Conservation (phyloP, 257 asterid species). For the Galeopsis tetrahit region DNA sequence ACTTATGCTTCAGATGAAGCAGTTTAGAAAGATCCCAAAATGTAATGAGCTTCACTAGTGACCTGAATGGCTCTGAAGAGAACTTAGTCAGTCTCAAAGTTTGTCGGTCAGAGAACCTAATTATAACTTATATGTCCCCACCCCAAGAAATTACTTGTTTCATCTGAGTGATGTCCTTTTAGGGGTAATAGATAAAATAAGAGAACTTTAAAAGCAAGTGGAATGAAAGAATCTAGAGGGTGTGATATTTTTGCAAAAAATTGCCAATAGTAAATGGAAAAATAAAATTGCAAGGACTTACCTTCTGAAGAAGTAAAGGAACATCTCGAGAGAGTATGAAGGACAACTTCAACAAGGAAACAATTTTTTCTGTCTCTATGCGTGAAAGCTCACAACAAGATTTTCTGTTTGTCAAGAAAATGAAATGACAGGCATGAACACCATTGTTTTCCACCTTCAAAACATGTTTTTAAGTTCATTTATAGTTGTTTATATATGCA, state of each 20-base stretch:
- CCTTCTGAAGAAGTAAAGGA: conserved; percentile 87
- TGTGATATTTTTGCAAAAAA: not conserved
- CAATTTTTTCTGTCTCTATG: conserved; percentile 54
- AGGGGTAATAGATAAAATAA: conserved; percentile 8
- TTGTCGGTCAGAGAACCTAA: too few relatives aligned
- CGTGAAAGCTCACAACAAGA: conserved; percentile 57
- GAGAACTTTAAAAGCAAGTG: not conserved
- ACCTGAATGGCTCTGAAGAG: too few relatives aligned
- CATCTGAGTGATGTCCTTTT: not conserved
- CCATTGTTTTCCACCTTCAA: not conserved
- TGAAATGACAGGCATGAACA: conserved; percentile 28
- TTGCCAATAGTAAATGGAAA: conserved; percentile 26
- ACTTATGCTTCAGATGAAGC: too few relatives aligned
- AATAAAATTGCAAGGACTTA: conserved; percentile 38
- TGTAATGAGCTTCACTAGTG: too few relatives aligned
- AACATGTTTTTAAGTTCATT: not conserved
- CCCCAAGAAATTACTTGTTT: not conserved
- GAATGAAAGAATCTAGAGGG: conserved; percentile 17
- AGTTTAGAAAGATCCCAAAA: too few relatives aligned
- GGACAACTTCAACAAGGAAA: conserved; percentile 76
- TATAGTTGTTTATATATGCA: not conserved
- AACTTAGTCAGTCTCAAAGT: too few relatives aligned
- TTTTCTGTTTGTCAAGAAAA: conserved; percentile 53
- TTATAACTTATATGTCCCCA: too few relatives aligned
- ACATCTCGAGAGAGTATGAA: conserved; percentile 74